Evolutionary conservation across 441 rosid genomes (phyloP).

Genomic region (Erysimum cheiri): DNA sequence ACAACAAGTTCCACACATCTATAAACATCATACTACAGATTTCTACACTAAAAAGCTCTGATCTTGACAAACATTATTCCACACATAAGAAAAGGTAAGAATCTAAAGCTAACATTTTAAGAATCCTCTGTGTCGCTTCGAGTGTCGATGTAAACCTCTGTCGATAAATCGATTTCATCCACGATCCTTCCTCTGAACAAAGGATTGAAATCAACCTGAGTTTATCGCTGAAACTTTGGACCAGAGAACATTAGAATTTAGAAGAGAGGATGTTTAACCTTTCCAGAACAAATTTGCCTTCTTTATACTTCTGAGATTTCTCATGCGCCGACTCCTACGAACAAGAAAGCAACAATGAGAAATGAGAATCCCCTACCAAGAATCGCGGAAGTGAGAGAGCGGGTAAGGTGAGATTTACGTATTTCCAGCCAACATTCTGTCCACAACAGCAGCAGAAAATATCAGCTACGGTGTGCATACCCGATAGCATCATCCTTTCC

Average conservation of each 20-base stretch:
- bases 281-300: conserved; percentile 82
- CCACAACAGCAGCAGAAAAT: conserved; percentile 90
- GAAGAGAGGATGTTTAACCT: conserved; percentile 52
- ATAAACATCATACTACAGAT: conserved; percentile 27
- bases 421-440: conserved; percentile 96
- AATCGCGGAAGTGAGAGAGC: conserved; percentile 15
- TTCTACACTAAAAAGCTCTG: conserved; percentile 37
- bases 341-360: conserved; percentile 18
- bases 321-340: conserved; percentile 78
- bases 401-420: conserved; percentile 49
- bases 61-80: conserved; percentile 30
- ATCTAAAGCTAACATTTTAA: conserved; percentile 31
- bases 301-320: conserved; percentile 76
- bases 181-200: conserved; percentile 72
- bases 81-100: neutral
- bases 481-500: conserved; percentile 83
- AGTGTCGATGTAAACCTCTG: conserved; percentile 66
- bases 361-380: neutral
- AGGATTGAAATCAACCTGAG: conserved; percentile 14
- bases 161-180: conserved; percentile 70
- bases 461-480: conserved; percentile 88
- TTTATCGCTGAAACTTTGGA: conserved; percentile 4
- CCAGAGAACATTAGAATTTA: conserved; percentile 27
- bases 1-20: conserved; percentile 28
- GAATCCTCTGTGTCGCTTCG: conserved; percentile 71